Evolutionary conservation across 208 protist species (phyloP).

Genomic region (Tritrichomonas musculus): DNA sequence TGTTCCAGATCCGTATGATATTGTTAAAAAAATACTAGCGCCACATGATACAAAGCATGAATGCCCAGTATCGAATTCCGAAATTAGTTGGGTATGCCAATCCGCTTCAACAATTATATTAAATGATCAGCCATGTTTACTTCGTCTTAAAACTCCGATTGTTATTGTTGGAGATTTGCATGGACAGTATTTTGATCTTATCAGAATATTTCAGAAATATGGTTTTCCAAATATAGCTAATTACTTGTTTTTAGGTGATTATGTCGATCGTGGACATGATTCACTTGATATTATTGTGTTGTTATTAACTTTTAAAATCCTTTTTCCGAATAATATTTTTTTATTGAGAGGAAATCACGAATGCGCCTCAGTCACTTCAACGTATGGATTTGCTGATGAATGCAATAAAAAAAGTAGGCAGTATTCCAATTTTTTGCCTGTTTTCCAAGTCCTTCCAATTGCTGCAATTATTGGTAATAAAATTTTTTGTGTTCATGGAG

Average conservation of each 20-base stretch:
- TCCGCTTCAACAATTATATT: neutral
- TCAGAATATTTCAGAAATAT: constrained; percentile 13
- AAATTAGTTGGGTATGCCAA: neutral
- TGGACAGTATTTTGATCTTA: neutral
- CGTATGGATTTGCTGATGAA: constrained; percentile 78
- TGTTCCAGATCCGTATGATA: neutral
- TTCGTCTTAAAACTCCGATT: neutral
- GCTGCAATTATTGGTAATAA: constrained; percentile 56
- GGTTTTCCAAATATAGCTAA: neutral
- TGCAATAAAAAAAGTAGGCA: constrained; percentile 71
- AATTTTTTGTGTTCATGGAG: constrained; percentile 25
- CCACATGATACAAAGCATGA: neutral
- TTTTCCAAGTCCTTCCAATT: constrained; percentile 72
- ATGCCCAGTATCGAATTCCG: neutral
- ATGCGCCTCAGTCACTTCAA: constrained; percentile 75
- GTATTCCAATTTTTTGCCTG: constrained; percentile 68
- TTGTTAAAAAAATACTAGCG: neutral
- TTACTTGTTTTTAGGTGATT: constrained; percentile 24
- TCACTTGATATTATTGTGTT: neutral
- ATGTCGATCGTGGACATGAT: neutral
- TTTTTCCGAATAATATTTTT: constrained; percentile 71
- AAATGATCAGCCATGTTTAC: neutral
- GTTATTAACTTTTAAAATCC: neutral
- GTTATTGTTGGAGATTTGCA: constrained; percentile 1
- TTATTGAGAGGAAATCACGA: constrained; percentile 83